Base-by-base conservation (phyloP, 192 early-diverging fungal genomes). In the Radiomyces spectabilis region DNA sequence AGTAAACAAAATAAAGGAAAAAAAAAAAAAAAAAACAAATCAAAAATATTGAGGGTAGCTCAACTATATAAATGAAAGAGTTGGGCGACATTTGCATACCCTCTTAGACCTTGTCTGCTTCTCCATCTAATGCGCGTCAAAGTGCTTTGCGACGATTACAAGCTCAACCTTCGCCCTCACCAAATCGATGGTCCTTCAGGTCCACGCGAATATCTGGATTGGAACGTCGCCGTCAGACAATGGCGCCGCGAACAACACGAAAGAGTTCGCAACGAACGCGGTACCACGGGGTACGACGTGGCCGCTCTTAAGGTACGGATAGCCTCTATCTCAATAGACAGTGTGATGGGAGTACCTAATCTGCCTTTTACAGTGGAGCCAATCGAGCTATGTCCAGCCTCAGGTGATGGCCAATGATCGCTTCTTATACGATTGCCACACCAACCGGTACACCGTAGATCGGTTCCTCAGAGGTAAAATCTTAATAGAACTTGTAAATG, bases 111-210 rank as follows among this genome's bases (percentile, higher is more conserved):
- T n/a, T n/a, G n/a, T n/a, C n/a, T n/a, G n/a, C n/a, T n/a, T n/a
- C n/a, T n/a, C n/a, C n/a, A n/a, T n/a, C n/a, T n/a, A 19, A 57
- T 57, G 55, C 44, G 35, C 38, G 42, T 57, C 35, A 57, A 57
- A 21, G 41, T 45, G 46, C 48, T 57, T 16, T 37, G 34, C 16
- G 55, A 47, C 38, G 44, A 57, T 12, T 57, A 57, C 30, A 21
- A 48, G 24, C 55, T 57, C 55, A 57, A 48, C 22, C 27, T 57
- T n/a, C 42, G 35, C 9, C 33, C 32, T 37, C 22, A 37, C 25
- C 35, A 57, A 29, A 37, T 57, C 2, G 55, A 57, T 22, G 55
- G 55, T 22, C 55, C 55, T 29, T 3, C 55, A 38, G 37, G 44
- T 48, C 55, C 55, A 27, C 45, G 45, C 21, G 55, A 57, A 1